A percentile compares a stretch with the other conserved stretches of the same genome.
Evolutionary conservation across 2,329 filamentous ascomycete species (phyloP).

Genomic region (Thyridium curvatum): DNA sequence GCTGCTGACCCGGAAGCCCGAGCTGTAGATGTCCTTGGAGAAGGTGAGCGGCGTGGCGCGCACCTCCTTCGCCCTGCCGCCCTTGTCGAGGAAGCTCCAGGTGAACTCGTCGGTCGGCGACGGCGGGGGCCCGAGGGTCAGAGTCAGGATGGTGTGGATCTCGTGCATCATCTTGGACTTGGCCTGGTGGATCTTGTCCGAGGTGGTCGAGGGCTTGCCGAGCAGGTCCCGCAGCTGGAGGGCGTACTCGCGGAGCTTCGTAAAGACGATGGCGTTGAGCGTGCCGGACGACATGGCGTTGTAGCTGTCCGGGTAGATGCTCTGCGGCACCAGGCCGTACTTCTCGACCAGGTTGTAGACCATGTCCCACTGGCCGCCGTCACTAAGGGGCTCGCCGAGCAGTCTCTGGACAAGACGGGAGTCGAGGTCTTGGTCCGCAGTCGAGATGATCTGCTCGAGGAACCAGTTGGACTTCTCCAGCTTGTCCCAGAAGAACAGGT

Average conservation of each 20-base stretch:
- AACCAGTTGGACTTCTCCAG: constrained; percentile 89
- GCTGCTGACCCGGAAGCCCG: constrained; percentile 50
- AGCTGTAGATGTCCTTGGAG: constrained; percentile 58
- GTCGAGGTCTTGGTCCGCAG: constrained; percentile 63
- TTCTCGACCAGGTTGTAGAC: constrained; percentile 78
- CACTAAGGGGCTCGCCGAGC: constrained; percentile 61
- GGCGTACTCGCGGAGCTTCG: constrained; percentile 81
- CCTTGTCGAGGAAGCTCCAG: constrained; percentile 73
- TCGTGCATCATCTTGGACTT: constrained; percentile 76
- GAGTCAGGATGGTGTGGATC: constrained; percentile 73
- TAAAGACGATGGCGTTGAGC: constrained; percentile 71
- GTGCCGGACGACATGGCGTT: constrained; percentile 66
- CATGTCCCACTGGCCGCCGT: constrained; percentile 93
- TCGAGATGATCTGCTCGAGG: constrained; percentile 76
- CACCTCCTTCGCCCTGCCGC: constrained; percentile 57
- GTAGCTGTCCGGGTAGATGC: constrained; percentile 74
- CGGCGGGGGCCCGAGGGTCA: constrained; percentile 77
- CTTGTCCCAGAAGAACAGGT: constrained; percentile 92
- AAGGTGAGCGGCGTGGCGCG: constrained; percentile 64
- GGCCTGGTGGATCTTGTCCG: constrained; percentile 33
- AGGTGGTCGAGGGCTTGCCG: constrained; percentile 22
- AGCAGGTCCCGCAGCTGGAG: constrained; percentile 61
- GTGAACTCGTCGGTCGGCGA: constrained; percentile 61
- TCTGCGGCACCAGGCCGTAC: constrained; percentile 82
- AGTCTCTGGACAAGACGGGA: constrained; percentile 66